Evolutionary conservation across 2,329 filamentous ascomycete genomes (phyloP), one percentile per base, ranked within the genome.

Genomic region (Didymella glomerata): DNA sequence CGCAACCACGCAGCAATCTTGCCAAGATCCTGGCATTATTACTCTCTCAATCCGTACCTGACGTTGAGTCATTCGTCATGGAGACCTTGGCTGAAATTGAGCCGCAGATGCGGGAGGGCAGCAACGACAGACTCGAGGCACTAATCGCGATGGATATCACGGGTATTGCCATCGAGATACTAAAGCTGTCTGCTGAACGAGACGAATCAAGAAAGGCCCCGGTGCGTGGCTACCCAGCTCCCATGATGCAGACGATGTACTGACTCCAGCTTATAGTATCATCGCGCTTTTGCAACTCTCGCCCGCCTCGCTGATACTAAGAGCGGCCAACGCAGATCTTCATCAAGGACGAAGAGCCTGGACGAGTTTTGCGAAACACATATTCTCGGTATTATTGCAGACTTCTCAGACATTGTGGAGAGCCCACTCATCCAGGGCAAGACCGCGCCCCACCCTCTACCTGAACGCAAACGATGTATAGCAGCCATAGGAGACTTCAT

Each of bases 401-500:
- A 89, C 34, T 88, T 98, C 64, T 92, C 91, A 0, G 88, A 93
- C 62, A 80, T 83, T 10, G 88, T 97, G 58, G 95, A 93, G 68
- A 90, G 92, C 48, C 71, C 81, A 83, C 13, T 80, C 81, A 61
- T 68, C 9, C 61, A 68, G 13, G 64, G 65, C 7, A 70, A 71
- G 45, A 57, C 63, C 38, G 78, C 83, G 20, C 82, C 84, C 57
- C 85, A 86, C 55, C 85, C 78, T 64, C 81, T 78, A 68, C 84
- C 73, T 69, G 93, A 97, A 72, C 92, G 93, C 69, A 86, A 86
- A 55, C 85, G 90, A 58, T 93, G 89, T 67, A 86, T 99, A 9
- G 86, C 86, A 63, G 93, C 92, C 5, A 90, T 99, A 72, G 90
- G 92, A 66, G 92, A 96, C 73, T 91, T 99, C 85, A 90, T 97